Evolutionary conservation across 495 filamentous ascomycete species (phyloP).

Genomic region (Penicillium samsonianum): DNA sequence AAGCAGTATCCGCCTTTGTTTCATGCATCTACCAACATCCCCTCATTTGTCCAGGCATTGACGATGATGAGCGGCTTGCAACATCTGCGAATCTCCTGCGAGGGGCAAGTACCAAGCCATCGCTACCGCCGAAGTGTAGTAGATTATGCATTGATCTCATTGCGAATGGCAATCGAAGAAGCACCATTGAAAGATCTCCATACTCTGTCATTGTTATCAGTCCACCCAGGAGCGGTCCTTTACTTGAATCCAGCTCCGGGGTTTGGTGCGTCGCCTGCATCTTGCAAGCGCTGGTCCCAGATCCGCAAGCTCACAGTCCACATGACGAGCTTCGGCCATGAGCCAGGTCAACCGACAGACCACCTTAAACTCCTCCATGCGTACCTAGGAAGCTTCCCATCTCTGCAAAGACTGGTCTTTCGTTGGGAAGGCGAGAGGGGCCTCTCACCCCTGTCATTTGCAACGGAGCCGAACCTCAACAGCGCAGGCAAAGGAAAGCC

Average conservation of each 20-base stretch:
- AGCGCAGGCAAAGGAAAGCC: slow-evolving; percentile 30
- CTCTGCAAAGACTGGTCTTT: slow-evolving; percentile 64
- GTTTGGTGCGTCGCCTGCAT: slow-evolving; percentile 65
- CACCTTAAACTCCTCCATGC: slow-evolving; percentile 75
- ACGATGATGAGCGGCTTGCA: slow-evolving; percentile 60
- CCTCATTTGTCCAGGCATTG: slow-evolving; percentile 72
- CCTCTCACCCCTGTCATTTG: slow-evolving; percentile 65
- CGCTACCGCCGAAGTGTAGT: slow-evolving; percentile 72
- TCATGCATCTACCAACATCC: slow-evolving; percentile 80
- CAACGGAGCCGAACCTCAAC: slow-evolving; percentile 60
- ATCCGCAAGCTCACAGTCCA: slow-evolving; percentile 67
- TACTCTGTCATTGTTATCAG: slow-evolving; percentile 62
- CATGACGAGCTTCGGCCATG: slow-evolving; percentile 65
- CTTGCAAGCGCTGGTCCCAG: slow-evolving; percentile 67
- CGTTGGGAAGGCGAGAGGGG: slow-evolving; percentile 69
- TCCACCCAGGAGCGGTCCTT: slow-evolving; percentile 68
- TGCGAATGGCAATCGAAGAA: slow-evolving; percentile 74
- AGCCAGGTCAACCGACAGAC: slow-evolving; percentile 55
- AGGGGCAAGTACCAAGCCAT: slow-evolving; percentile 64
- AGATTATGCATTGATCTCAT: slow-evolving; percentile 78
- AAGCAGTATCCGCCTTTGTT: slow-evolving; percentile 81
- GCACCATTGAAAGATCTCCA: slow-evolving; percentile 58
- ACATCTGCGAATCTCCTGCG: slow-evolving; percentile 70
- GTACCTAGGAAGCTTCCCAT: slow-evolving; percentile 66
- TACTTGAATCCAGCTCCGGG: slow-evolving; percentile 68